Evolutionary conservation across 1,284 basidiomycete genomes (phyloP).

Genomic region (Apiotrichum laibachii): DNA sequence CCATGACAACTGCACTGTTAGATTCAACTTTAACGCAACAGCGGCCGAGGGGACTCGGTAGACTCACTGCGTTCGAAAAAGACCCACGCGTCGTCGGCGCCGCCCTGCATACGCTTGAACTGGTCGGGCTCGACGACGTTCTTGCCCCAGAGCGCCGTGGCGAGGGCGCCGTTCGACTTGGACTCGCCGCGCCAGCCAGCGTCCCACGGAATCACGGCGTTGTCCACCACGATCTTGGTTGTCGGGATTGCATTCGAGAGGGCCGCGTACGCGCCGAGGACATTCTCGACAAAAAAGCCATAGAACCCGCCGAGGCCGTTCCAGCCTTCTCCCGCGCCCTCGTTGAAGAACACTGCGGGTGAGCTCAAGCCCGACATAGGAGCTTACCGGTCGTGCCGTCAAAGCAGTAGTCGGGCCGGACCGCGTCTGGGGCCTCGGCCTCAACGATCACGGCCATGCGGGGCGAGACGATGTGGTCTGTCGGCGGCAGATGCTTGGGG

Average conservation of each 20-base stretch:
- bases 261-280: slow-evolving; percentile 14
- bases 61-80: slow-evolving; percentile 26
- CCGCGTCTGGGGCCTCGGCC: background rate
- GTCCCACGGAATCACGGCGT: slow-evolving; percentile 27
- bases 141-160: slow-evolving; percentile 23
- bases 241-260: slow-evolving; percentile 3
- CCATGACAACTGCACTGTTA: slow-evolving; percentile 25
- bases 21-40: background rate
- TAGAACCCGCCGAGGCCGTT: slow-evolving; percentile 27
- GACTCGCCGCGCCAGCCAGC: slow-evolving; percentile 23
- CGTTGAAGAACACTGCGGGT: slow-evolving; percentile 26
- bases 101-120: slow-evolving; percentile 14
- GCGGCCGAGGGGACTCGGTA: no score
- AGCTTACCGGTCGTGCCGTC: background rate
- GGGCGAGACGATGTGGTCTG: slow-evolving; percentile 19
- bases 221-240: slow-evolving; percentile 9
- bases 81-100: slow-evolving; percentile 13
- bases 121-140: slow-evolving; percentile 20
- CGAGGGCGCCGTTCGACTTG: slow-evolving; percentile 15
- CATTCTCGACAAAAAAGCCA: slow-evolving; percentile 26
- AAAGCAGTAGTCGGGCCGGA: background rate
- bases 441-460: background rate
- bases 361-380: background rate
- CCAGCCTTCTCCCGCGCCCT: slow-evolving; percentile 19
- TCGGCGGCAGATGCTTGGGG: slow-evolving; percentile 7